Conservation (phyloP, 2,329 filamentous ascomycete species). For the Colletotrichum spaethianum region DNA sequence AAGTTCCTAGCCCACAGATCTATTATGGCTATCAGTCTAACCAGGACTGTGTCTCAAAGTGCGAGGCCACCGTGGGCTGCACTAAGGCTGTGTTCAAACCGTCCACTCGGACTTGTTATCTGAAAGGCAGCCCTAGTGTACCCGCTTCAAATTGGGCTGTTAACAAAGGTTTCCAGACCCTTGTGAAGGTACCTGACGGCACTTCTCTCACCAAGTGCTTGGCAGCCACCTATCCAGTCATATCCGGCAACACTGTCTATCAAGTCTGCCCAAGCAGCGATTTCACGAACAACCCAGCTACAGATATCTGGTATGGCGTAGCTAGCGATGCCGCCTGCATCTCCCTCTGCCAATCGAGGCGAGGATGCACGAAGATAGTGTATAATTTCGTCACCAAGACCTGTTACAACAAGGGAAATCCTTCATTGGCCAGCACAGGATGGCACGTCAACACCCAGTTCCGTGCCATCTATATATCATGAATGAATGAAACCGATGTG, state of each 20-base stretch:
- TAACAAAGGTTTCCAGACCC: conserved; percentile 22
- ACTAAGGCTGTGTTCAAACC: conserved; percentile 24
- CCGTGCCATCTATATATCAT: conserved; percentile 26
- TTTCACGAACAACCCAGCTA: conserved; percentile 26
- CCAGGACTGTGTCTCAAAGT: conserved; percentile 11
- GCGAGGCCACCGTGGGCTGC: conserved; percentile 2
- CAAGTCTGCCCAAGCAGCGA: conserved; percentile 31
- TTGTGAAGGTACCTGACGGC: conserved; percentile 17
- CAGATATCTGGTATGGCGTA: conserved; percentile 25
- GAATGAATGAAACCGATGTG: background rate
- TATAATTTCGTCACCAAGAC: conserved; percentile 23
- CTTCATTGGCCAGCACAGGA: conserved; percentile 11
- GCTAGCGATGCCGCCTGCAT: conserved; percentile 10
- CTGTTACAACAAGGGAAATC: conserved; percentile 34
- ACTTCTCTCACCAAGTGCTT: conserved; percentile 20
- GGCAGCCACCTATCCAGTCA: conserved; percentile 22
- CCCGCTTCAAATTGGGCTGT: conserved; percentile 24
- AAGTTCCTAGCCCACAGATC: conserved; percentile 26
- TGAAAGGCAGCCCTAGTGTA: conserved; percentile 18
- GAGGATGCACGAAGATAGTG: conserved; percentile 27
- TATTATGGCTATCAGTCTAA: conserved; percentile 24
- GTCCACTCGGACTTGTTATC: conserved; percentile 20
- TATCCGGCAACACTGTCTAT: background rate
- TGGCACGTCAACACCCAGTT: conserved; percentile 30
- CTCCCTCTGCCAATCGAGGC: background rate